Percentiles rank a stretch among this genome's conserved stretches.
phyloP scores from a whole-genome alignment of 371 early-diverging fungal species.

The Mucor plumbeus region DNA sequence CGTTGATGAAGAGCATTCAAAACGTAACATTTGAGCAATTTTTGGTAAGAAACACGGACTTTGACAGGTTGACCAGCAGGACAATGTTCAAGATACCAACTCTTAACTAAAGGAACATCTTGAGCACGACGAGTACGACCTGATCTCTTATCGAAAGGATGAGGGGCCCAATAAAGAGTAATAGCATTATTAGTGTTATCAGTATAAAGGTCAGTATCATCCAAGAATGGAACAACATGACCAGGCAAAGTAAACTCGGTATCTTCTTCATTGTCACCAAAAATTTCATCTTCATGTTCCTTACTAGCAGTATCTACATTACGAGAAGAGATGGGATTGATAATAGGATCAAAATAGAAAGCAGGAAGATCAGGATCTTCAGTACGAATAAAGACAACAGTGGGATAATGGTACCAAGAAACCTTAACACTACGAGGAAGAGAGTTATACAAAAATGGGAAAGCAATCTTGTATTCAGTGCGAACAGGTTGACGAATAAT shows the following conservation, averaged over 20 bases:
- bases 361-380: constrained; percentile 97
- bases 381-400: constrained; percentile 84
- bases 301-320: constrained; percentile 58
- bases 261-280: constrained; percentile 79
- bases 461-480: constrained; percentile 98
- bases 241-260: constrained; percentile 80
- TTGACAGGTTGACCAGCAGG: constrained; percentile 95
- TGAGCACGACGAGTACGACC: constrained; percentile 94
- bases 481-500: constrained; percentile 97
- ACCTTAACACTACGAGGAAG: constrained; percentile 92
- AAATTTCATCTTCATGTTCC: constrained; percentile 86
- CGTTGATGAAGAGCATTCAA: constrained; percentile 88
- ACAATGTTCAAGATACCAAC: constrained; percentile 97
- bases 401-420: constrained; percentile 93
- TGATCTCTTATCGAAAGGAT: constrained; percentile 94
- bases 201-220: constrained; percentile 78
- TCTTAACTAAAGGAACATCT: constrained; percentile 95
- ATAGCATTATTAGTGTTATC: constrained; percentile 94
- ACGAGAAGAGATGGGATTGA: constrained; percentile 95
- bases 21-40: constrained; percentile 90
- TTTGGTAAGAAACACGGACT: constrained; percentile 98
- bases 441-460: constrained; percentile 97
- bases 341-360: constrained; percentile 95
- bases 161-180: constrained; percentile 96
- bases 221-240: constrained; percentile 86